phyloP scores from a whole-genome alignment of 352 stramenopile genomes.

The Globisporangium solare region DNA sequence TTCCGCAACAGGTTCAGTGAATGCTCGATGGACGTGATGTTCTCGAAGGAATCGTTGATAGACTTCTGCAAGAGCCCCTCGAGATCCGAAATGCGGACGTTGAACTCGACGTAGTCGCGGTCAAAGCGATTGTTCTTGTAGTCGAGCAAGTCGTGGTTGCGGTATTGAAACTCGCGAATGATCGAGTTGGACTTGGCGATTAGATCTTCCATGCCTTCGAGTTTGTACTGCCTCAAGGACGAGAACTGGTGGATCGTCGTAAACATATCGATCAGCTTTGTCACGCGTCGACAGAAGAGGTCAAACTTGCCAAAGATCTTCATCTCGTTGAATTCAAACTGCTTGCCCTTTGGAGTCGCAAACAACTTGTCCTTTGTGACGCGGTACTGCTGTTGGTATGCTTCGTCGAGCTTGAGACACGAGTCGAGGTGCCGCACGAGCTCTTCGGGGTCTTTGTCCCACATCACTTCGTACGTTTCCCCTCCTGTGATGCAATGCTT shows the following conservation, averaged over 20 bases:
- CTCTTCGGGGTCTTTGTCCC: conserved; percentile 93
- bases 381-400: conserved; percentile 98
- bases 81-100: conserved; percentile 94
- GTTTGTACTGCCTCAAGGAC: conserved; percentile 88
- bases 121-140: conserved; percentile 99
- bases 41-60: conserved; percentile 99
- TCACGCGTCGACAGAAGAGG: conserved; percentile 95
- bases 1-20: conserved; percentile 95
- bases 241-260: conserved; percentile 97
- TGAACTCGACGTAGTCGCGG: conserved; percentile 95
- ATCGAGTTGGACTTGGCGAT: conserved; percentile 95
- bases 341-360: conserved; percentile 94
- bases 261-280: conserved; percentile 99
- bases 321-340: conserved; percentile 99
- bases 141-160: conserved; percentile 95
- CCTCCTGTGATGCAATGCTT: conserved; percentile 91
- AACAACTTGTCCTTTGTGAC: conserved; percentile 97
- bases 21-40: conserved; percentile 98
- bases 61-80: conserved; percentile 97
- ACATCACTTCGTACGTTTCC: conserved; percentile 89
- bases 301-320: conserved; percentile 99
- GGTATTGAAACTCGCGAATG: conserved; percentile 96
- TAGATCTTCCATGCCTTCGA: conserved; percentile 90
- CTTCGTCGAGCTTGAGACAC: conserved; percentile 97
- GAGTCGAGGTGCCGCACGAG: conserved; percentile 93